phyloP scores from a whole-genome alignment of 192 early-diverging fungal genomes.

The Chytriomyces confervae region DNA sequence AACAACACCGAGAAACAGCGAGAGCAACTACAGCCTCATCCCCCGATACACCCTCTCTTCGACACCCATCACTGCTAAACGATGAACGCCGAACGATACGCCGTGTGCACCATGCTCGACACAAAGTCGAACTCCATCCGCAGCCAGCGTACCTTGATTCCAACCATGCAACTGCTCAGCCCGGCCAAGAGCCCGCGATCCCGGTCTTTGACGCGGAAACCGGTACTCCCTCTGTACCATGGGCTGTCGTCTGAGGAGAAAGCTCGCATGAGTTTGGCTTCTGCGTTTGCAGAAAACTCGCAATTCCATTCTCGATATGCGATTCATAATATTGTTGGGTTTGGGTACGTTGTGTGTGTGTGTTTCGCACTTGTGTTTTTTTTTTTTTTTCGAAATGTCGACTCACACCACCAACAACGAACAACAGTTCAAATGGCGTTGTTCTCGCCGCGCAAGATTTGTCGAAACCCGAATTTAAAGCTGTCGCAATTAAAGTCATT shows the following conservation, averaged over 20 bases:
- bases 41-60: too few relatives aligned
- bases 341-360: slow-evolving; percentile 20
- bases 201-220: not conserved
- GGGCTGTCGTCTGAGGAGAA: slow-evolving; percentile 11
- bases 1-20: too few relatives aligned
- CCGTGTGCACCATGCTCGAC: not conserved
- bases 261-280: not conserved
- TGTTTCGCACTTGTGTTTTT: too few relatives aligned
- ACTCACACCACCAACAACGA: too few relatives aligned
- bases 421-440: slow-evolving; percentile 33
- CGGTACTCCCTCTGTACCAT: not conserved
- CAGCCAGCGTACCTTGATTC: too few relatives aligned
- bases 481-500: slow-evolving; percentile 38
- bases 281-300: slow-evolving; percentile 9
- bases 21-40: too few relatives aligned
- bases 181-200: not conserved
- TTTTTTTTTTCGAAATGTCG: too few relatives aligned
- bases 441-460: slow-evolving; percentile 27
- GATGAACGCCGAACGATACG: too few relatives aligned
- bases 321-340: slow-evolving; percentile 27
- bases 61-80: too few relatives aligned
- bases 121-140: not conserved
- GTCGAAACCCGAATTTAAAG: not conserved
- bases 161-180: not conserved
- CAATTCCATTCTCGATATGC: not conserved